phyloP scores from a whole-genome alignment of 1,284 basidiomycete genomes.

The Microbotryomycetes sp. region DNA sequence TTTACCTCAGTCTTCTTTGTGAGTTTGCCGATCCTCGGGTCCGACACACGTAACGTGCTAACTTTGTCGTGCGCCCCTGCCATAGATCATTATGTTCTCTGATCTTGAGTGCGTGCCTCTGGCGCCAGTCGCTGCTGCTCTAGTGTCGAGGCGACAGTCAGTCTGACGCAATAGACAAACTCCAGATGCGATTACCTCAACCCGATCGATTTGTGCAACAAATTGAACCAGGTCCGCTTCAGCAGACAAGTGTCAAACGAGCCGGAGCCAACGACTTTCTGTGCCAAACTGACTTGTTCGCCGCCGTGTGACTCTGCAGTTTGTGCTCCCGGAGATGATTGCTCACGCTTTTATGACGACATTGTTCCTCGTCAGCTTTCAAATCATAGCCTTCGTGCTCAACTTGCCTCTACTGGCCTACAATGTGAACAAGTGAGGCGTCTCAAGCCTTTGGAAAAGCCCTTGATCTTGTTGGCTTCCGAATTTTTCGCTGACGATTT shows the following conservation, averaged over 20 bases:
- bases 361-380: conserved; percentile 79
- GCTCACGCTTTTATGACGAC: conserved; percentile 85
- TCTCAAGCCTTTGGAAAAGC: background rate
- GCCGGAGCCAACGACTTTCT: too few species aligned
- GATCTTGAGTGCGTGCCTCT: conserved; percentile 69
- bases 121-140: conserved; percentile 6
- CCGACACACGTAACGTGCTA: background rate
- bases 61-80: background rate
- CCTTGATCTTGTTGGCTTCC: background rate
- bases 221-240: conserved; percentile 84
- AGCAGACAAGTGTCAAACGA: too few species aligned
- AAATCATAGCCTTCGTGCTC: conserved; percentile 90
- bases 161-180: too few species aligned
- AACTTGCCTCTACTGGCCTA: conserved; percentile 85
- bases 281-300: too few species aligned
- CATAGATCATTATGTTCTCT: conserved; percentile 98
- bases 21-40: conserved; percentile 40
- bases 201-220: conserved; percentile 99
- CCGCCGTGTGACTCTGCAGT: conserved; percentile 51
- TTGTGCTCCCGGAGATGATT: conserved; percentile 93
- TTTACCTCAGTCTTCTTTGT: conserved; percentile 99
- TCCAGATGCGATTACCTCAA: conserved; percentile 76
- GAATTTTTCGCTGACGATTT: background rate
- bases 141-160: too few species aligned
- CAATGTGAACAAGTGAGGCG: conserved; percentile 87